These are phyloP conservation scores for Cystoderma amianthinum DNA, from an alignment of 768 basidiomycete species.

Conservation along the genomic window DNA sequence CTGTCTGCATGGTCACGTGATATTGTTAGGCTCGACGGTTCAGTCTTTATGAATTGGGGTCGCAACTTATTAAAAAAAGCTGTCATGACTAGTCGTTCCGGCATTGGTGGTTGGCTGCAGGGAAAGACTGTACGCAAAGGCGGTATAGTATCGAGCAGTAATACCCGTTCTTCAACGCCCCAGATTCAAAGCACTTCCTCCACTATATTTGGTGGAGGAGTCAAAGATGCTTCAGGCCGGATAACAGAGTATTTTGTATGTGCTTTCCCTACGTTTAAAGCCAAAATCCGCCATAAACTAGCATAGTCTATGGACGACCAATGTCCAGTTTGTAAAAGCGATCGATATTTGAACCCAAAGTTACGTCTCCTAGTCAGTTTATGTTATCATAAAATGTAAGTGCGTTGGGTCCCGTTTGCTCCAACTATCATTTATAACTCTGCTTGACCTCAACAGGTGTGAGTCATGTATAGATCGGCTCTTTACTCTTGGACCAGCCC, in stretches of 20 bases:
- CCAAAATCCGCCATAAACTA: too few species aligned
- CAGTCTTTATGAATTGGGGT: too few species aligned
- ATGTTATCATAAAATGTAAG: slow-evolving; percentile 97
- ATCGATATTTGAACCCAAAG: slow-evolving; percentile 92
- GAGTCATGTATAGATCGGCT: slow-evolving; percentile 97
- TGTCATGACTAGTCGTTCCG: slow-evolving; percentile 23
- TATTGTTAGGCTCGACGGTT: too few species aligned
- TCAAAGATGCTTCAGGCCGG: slow-evolving; percentile 81
- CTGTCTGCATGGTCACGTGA: too few species aligned
- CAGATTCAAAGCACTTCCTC: slow-evolving; percentile 68
- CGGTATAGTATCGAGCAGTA: slow-evolving; percentile 28
- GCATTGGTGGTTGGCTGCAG: slow-evolving; percentile 52
- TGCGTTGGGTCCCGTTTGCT: neutral
- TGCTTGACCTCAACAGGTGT: slow-evolving; percentile 46
- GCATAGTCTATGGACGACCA: slow-evolving; percentile 82
- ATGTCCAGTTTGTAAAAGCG: slow-evolving; percentile 96
- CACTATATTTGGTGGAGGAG: slow-evolving; percentile 75
- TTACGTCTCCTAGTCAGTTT: slow-evolving; percentile 89
- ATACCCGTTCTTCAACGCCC: slow-evolving; percentile 56
- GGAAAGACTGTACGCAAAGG: slow-evolving; percentile 74
- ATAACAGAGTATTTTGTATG: slow-evolving; percentile 77
- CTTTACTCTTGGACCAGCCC: slow-evolving; percentile 93
- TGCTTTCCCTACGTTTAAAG: slow-evolving; percentile 6
- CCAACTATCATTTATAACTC: neutral
- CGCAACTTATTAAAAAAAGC: too few species aligned